Conservation (phyloP, 106 monocot species). For the Narthecium ossifragum region DNA sequence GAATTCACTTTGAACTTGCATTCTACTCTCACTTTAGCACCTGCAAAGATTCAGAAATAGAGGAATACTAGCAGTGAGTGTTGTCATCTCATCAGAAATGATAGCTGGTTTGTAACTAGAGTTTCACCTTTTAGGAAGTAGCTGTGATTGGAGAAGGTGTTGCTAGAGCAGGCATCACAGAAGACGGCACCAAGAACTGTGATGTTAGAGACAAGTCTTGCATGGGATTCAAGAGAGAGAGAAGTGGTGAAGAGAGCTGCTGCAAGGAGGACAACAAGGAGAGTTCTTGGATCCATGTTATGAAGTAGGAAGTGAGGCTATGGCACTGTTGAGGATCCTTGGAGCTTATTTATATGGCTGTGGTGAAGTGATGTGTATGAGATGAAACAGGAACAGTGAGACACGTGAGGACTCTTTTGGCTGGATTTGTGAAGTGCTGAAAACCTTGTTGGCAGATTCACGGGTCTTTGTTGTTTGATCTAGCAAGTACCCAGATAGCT, state of each 20-base stretch:
- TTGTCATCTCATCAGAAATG: too few species aligned
- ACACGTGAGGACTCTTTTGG: too few species aligned
- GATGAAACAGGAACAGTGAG: too few species aligned
- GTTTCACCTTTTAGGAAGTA: slow-evolving; percentile 68
- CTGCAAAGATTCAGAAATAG: slow-evolving; percentile 23
- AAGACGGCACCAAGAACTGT: slow-evolving; percentile 85
- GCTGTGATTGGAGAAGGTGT: slow-evolving; percentile 87
- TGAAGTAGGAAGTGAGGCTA: too few species aligned
- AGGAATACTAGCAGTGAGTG: neutral
- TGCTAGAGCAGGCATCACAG: slow-evolving; percentile 87
- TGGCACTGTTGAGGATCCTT: too few species aligned
- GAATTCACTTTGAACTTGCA: slow-evolving; percentile 59
- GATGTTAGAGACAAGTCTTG: slow-evolving; percentile 38
- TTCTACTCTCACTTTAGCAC: slow-evolving; percentile 59
- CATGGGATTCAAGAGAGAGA: slow-evolving; percentile 2
- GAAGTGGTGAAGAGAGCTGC: slow-evolving; percentile 7
- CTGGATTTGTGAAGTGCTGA: too few species aligned
- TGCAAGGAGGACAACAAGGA: slow-evolving; percentile 14
- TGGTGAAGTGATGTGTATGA: too few species aligned
- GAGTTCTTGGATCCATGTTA: slow-evolving; percentile 20
- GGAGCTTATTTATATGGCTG: too few species aligned
- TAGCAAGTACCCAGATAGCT: too few species aligned
- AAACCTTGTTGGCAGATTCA: too few species aligned
- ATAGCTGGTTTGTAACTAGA: neutral
- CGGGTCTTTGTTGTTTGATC: too few species aligned